Evolutionary conservation across 2,329 filamentous ascomycete species (phyloP), one percentile per base, ranked within the genome.

Genomic region (Aspergillus niger): DNA sequence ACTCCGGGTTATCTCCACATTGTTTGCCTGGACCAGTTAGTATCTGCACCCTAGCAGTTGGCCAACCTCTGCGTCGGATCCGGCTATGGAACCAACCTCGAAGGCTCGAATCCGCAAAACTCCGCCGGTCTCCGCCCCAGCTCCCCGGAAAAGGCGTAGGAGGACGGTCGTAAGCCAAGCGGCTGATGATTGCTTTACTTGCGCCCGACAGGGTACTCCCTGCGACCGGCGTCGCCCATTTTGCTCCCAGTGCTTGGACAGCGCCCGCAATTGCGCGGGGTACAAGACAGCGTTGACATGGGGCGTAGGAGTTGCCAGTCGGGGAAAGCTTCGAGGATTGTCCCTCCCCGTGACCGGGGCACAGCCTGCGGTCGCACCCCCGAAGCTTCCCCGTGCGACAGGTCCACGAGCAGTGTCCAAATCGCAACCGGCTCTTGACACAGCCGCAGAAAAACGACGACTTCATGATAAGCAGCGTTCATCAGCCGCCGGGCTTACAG

Each of bases 241-340:
- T 79, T 98, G 95, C 80, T 92, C 92, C 48, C 93, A 92, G 78
- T 99, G 94, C 77, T 85, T 98, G 64, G 91, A 97, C 69, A 85
- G 92, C 65, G 93, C 92, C 66, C 92, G 92, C 75, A 92, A 96
- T 73, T 98, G 94, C 80, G 92, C 91, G 28, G 94, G 94, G 61
- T 98, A 98, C 83, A 96, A 96, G 80, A 98, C 94, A 15, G 93
- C 94, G 69, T 83, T 98, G 77, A 98, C 94, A 50, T 98, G 94
- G 94, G 92, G 92, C 44, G 91, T 97, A 51, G 94, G 94, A 55
- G 94, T 98, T 61, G 94, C 94, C 59, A 97, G 93, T 78, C 89
- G 94, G 71, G 94, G 94, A 73, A 98, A 98, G 82, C 87, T 98
- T 65, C 87, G 94, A 63, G 94, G 94, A 41, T 83, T 97, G 67